phyloP scores from a whole-genome alignment of 768 basidiomycete genomes.

The Hericium alpestre region DNA sequence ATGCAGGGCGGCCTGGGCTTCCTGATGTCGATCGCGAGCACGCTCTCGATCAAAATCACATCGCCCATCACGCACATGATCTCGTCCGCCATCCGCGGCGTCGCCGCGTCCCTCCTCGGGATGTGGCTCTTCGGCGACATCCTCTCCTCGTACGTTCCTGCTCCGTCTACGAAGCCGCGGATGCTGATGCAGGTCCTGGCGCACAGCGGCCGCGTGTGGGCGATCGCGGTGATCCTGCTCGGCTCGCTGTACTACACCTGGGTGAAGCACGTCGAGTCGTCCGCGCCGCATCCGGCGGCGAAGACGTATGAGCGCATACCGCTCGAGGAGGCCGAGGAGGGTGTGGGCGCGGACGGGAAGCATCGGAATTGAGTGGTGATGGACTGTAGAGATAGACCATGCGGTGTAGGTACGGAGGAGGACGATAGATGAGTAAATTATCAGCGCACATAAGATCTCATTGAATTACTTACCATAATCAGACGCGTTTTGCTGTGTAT shows the following conservation, averaged over 20 bases:
- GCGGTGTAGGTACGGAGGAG: background rate
- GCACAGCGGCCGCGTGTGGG: constrained; percentile 65
- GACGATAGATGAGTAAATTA: background rate
- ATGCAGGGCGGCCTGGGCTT: constrained; percentile 79
- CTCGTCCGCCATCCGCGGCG: constrained; percentile 89
- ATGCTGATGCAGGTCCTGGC: background rate
- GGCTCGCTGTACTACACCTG: constrained; percentile 85
- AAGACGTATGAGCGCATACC: constrained; percentile 50
- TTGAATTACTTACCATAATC: too few relatives aligned
- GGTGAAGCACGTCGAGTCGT: constrained; percentile 70
- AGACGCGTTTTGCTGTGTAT: too few relatives aligned
- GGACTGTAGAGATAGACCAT: background rate
- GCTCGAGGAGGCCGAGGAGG: constrained; percentile 54
- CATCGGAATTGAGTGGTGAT: background rate
- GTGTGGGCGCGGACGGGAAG: constrained; percentile 15
- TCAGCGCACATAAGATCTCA: too few relatives aligned
- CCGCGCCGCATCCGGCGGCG: constrained; percentile 21
- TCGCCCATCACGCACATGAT: constrained; percentile 98
- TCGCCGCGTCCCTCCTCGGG: constrained; percentile 79
- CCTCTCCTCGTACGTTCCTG: constrained; percentile 55
- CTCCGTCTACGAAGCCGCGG: background rate
- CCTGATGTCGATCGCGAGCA: constrained; percentile 86
- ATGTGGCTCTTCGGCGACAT: constrained; percentile 74
- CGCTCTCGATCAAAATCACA: constrained; percentile 93
- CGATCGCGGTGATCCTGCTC: constrained; percentile 69